Percentiles rank a stretch among this genome's conserved stretches.
Evolutionary conservation across 2,329 filamentous ascomycete genomes (phyloP).

Genomic region (Diaporthe ilicicola): DNA sequence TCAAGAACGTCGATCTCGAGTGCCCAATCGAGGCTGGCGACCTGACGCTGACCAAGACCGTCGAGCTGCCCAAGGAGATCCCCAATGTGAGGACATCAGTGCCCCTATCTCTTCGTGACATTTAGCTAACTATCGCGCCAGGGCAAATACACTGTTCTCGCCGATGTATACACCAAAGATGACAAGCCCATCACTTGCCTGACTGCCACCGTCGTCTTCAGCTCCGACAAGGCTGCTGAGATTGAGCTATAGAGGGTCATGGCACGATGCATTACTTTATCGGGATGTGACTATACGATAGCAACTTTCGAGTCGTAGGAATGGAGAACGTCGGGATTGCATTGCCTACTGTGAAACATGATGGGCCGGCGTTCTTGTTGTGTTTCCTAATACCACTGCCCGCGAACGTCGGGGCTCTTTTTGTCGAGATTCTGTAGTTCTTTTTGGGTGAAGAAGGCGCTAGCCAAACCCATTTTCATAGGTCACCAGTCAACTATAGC

Average conservation of each 20-base stretch:
- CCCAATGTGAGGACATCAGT: slow-evolving; percentile 73
- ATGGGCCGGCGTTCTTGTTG: slow-evolving; percentile 31
- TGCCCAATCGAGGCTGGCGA: slow-evolving; percentile 88
- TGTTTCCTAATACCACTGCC: slow-evolving; percentile 24
- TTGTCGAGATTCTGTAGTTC: slow-evolving; percentile 9
- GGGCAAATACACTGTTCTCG: slow-evolving; percentile 90
- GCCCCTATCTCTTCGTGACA: slow-evolving; percentile 36
- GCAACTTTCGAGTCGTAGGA: slow-evolving; percentile 5
- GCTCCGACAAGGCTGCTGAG: slow-evolving; percentile 39
- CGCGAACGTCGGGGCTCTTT: slow-evolving; percentile 4
- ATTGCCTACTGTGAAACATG: slow-evolving; percentile 28
- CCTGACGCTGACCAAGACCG: slow-evolving; percentile 78
- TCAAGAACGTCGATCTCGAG: slow-evolving; percentile 85
- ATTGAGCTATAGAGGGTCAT: slow-evolving; percentile 26
- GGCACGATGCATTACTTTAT: neutral
- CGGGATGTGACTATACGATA: neutral
- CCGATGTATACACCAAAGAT: slow-evolving; percentile 82
- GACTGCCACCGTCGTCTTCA: slow-evolving; percentile 75
- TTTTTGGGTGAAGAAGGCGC: slow-evolving; percentile 1
- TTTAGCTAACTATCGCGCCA: slow-evolving; percentile 44
- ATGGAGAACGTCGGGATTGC: slow-evolving; percentile 25
- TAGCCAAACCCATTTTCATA: neutral
- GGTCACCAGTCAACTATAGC: neutral
- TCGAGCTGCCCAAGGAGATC: slow-evolving; percentile 86
- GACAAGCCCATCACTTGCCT: slow-evolving; percentile 85